Evolutionary conservation across 78 protist genomes (phyloP).

Genomic region (Chrysochromulina parva): DNA sequence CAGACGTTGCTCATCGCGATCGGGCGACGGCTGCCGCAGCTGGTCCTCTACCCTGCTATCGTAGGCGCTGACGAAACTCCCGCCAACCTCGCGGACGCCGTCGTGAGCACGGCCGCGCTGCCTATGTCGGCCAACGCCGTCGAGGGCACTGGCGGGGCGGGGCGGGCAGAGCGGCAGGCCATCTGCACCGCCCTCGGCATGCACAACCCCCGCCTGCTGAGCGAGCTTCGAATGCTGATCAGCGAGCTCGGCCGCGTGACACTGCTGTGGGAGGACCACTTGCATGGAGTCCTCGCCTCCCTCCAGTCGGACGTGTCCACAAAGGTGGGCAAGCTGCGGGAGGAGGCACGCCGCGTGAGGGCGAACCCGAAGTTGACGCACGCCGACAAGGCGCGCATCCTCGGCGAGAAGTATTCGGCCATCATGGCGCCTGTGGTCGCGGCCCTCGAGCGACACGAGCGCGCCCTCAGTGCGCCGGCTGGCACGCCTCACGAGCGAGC

Average conservation of each 20-base stretch:
- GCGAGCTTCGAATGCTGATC: background rate
- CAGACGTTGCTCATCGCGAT: background rate
- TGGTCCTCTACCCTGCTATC: background rate
- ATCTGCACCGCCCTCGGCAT: background rate
- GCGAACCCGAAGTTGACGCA: conserved; percentile 7
- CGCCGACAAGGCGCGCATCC: conserved; percentile 22
- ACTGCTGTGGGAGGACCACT: background rate
- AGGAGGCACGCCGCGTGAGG: background rate
- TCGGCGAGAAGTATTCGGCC: background rate
- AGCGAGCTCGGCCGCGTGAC: background rate
- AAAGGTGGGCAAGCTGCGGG: background rate
- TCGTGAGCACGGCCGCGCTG: background rate
- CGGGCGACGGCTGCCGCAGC: background rate
- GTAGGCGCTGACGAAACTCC: background rate
- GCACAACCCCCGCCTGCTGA: background rate
- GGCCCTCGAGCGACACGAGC: background rate
- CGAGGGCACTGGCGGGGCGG: background rate
- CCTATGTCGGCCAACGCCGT: background rate
- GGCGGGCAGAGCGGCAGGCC: background rate
- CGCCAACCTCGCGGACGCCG: background rate
- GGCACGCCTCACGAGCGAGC: background rate
- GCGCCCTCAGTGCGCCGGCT: background rate
- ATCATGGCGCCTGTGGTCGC: background rate
- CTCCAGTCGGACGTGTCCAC: background rate
- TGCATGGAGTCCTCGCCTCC: background rate